Conservation (phyloP, 2,329 filamentous ascomycete species). For the Sphaerulina vaccinii region DNA sequence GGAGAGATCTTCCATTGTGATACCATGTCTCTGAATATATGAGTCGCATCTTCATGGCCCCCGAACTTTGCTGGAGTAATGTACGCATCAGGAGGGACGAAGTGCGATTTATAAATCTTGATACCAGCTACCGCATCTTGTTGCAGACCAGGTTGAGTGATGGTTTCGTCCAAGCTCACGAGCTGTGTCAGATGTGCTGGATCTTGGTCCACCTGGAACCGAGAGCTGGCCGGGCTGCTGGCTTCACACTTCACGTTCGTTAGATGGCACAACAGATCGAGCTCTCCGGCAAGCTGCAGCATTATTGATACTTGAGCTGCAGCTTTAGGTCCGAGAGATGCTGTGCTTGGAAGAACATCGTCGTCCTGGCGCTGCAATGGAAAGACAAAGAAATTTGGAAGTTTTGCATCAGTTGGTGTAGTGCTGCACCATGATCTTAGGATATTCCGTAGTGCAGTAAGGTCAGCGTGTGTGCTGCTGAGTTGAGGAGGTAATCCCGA, state of each 20-base stretch:
- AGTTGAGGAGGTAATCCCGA: not conserved
- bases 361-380: not conserved
- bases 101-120: too few relatives aligned
- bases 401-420: not conserved
- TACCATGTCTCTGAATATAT: too few relatives aligned
- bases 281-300: not conserved
- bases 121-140: too few relatives aligned
- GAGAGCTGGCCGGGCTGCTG: too few relatives aligned
- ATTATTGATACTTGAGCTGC: not conserved
- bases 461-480: not conserved
- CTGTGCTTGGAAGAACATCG: not conserved
- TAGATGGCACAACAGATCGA: not conserved
- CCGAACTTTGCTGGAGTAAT: too few relatives aligned
- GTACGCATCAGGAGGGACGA: too few relatives aligned
- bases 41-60: too few relatives aligned
- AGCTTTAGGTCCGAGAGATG: not conserved
- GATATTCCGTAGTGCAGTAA: not conserved
- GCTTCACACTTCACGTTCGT: not conserved
- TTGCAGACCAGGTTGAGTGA: too few relatives aligned
- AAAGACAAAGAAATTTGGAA: not conserved
- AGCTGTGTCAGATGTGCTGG: too few relatives aligned
- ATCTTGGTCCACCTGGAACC: too few relatives aligned
- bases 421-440: not conserved
- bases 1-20: too few relatives aligned
- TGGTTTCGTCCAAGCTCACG: too few relatives aligned